Evolutionary conservation across 2,329 filamentous ascomycete species (phyloP).

Genomic region (Ambrosiella xylebori): DNA sequence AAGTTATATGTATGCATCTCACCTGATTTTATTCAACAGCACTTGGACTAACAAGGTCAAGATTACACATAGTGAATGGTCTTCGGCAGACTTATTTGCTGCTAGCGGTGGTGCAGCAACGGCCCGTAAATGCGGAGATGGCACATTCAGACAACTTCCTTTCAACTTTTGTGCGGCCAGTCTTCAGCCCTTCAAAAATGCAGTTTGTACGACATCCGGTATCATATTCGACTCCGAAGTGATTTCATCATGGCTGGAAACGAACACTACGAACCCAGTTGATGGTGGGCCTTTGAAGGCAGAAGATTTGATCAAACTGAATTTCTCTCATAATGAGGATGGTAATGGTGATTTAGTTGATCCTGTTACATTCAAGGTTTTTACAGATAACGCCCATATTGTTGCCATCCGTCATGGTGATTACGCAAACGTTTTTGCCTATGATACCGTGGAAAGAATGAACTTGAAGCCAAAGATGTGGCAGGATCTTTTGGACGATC

Average conservation of each 20-base stretch:
- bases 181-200: conserved; percentile 85
- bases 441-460: conserved; percentile 85
- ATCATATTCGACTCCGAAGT: conserved; percentile 92
- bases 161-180: conserved; percentile 98
- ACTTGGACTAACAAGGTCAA: conserved; percentile 29
- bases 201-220: conserved; percentile 75
- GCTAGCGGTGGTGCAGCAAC: conserved; percentile 59
- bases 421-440: conserved; percentile 90
- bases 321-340: conserved; percentile 75
- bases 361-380: conserved; percentile 91
- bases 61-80: conserved; percentile 97
- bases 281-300: conserved; percentile 62
- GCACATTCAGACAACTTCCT: conserved; percentile 68
- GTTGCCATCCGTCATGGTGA: conserved; percentile 64
- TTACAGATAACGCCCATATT: conserved; percentile 96
- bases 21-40: not conserved
- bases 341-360: conserved; percentile 54
- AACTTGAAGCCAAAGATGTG: conserved; percentile 97
- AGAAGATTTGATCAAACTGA: conserved; percentile 74
- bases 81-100: conserved; percentile 73
- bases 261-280: conserved; percentile 82
- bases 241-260: conserved; percentile 85
- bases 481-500: conserved; percentile 75
- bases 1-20: not conserved
- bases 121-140: conserved; percentile 35